Evolutionary conservation across 192 early-diverging fungal species (phyloP).

Genomic region (Funneliformis geosporum): DNA sequence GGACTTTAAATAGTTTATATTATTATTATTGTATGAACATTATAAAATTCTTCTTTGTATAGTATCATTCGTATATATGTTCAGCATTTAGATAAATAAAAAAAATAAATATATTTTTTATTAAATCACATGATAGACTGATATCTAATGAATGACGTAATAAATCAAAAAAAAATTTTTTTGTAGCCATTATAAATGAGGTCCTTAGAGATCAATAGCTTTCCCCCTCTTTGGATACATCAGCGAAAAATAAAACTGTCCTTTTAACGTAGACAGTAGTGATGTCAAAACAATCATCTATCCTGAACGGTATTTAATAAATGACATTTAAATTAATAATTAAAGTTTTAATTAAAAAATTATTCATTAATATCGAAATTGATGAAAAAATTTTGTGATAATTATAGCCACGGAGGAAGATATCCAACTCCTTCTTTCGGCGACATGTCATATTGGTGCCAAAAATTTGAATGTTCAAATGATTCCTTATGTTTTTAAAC

Average conservation of each 20-base stretch:
- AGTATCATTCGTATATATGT: too few species aligned
- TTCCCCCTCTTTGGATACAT: not conserved
- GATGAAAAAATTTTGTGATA: not conserved
- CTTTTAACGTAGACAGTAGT: slow-evolving; percentile 44
- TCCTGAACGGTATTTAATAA: slow-evolving; percentile 38
- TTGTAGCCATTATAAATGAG: not conserved
- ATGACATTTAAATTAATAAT: not conserved
- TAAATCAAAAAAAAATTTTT: not conserved
- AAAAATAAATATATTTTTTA: too few species aligned
- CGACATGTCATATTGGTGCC: slow-evolving; percentile 97
- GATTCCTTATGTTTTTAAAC: slow-evolving; percentile 95
- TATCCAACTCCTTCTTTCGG: slow-evolving; percentile 91
- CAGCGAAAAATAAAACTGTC: slow-evolving; percentile 37
- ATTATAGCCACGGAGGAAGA: slow-evolving; percentile 84
- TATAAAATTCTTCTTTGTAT: too few species aligned
- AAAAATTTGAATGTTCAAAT: slow-evolving; percentile 97
- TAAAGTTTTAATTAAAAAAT: not conserved
- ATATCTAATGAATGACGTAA: not conserved
- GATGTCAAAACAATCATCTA: slow-evolving; percentile 51
- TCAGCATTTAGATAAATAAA: too few species aligned
- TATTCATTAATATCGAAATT: not conserved
- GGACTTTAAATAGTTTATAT: not conserved
- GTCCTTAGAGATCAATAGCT: not conserved
- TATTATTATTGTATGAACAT: not conserved
- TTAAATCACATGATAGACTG: not conserved